Conservation (phyloP, 176 grass and related monocot genomes). For the Aegilops tauschii region DNA sequence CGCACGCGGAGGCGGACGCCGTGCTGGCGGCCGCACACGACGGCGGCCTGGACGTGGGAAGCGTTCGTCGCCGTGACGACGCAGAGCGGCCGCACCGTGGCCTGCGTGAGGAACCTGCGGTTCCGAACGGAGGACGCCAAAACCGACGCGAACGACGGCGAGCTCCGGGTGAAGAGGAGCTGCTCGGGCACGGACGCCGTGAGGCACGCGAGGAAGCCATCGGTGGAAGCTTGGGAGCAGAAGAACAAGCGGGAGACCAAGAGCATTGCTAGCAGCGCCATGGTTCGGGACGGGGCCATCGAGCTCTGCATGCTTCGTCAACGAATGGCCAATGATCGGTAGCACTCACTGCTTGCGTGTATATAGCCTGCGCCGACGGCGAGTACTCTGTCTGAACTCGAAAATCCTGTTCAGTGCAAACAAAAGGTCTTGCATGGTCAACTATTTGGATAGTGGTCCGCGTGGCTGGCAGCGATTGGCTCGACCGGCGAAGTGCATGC, state of each 20-base stretch:
- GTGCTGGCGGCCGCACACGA: slow-evolving; percentile 40
- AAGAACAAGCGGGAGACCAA: background rate
- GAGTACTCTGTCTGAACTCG: no score
- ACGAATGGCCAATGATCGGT: background rate
- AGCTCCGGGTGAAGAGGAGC: slow-evolving; percentile 10
- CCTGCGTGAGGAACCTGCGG: slow-evolving; percentile 35
- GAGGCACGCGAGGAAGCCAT: background rate
- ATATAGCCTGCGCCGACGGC: no score
- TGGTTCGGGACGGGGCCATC: background rate
- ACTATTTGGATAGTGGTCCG: background rate
- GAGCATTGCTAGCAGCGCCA: background rate
- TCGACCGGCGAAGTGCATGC: background rate
- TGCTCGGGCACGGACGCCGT: background rate
- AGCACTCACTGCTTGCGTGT: no score
- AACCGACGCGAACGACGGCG: slow-evolving; percentile 36
- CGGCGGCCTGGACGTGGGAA: slow-evolving; percentile 46
- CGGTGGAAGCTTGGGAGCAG: background rate
- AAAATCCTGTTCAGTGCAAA: no score
- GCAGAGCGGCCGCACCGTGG: slow-evolving; percentile 30
- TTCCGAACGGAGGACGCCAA: slow-evolving; percentile 48
- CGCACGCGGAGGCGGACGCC: slow-evolving; percentile 46
- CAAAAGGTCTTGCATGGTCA: background rate
- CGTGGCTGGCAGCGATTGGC: background rate
- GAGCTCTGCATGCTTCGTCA: background rate
- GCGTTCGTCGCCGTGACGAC: slow-evolving; percentile 42